A percentile compares a stretch with the other conserved stretches of the same genome.
Conservation (phyloP, 805 yeast species). For the Yarrowia sp. region DNA sequence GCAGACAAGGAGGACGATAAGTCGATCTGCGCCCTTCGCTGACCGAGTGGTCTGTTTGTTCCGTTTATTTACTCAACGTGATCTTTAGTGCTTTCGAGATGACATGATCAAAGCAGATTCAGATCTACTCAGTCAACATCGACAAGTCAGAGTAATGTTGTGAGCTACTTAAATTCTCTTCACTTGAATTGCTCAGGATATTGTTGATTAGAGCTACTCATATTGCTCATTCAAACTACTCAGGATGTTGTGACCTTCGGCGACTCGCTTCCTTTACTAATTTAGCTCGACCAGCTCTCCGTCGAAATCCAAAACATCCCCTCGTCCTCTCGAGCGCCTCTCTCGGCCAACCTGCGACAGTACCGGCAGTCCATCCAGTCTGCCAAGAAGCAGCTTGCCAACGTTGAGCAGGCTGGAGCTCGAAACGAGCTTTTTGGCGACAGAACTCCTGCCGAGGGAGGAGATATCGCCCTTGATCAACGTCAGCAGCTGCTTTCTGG, state of each 20-base stretch:
- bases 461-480: constrained; percentile 55
- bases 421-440: constrained; percentile 70
- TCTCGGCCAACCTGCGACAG: constrained; percentile 72
- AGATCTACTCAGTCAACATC: too few relatives aligned
- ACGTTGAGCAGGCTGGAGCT: constrained; percentile 66
- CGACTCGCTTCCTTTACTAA: neutral
- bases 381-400: constrained; percentile 50
- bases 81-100: too few relatives aligned
- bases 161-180: neutral
- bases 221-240: too few relatives aligned
- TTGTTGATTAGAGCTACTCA: too few relatives aligned
- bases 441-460: constrained; percentile 38
- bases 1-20: too few relatives aligned
- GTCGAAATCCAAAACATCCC: constrained; percentile 83
- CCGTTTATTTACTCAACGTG: too few relatives aligned
- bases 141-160: too few relatives aligned
- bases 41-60: too few relatives aligned
- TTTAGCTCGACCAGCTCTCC: constrained; percentile 72
- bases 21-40: too few relatives aligned
- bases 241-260: too few relatives aligned
- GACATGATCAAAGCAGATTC: too few relatives aligned
- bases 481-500: constrained; percentile 76
- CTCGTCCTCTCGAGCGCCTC: constrained; percentile 65
- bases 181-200: too few relatives aligned
- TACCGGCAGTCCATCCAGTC: constrained; percentile 60